Evolutionary conservation across 1,139 yeast species (phyloP), one percentile per base, ranked within the genome.

Genomic region (Kluyveromyces marxianus): DNA sequence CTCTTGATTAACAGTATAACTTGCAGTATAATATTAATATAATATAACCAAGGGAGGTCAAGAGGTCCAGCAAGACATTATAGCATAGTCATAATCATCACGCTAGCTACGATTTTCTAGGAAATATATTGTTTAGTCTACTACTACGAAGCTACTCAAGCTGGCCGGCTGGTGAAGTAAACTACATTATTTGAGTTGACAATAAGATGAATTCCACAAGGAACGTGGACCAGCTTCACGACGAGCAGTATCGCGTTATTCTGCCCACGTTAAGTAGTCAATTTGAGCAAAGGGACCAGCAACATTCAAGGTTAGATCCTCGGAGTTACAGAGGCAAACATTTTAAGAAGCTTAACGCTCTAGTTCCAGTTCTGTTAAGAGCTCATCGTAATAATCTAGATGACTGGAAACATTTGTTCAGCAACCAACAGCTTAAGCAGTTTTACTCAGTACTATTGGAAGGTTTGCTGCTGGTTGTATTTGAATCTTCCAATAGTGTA

Each of bases 381-480:
- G 29, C 35, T 14, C 38, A 33, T 28, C 14, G 29, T 25, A n/a
- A 26, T 7, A 26, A 26, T 7, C 25, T 10, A 10, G 6, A 31
- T 21, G 33, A 34, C 4, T 29, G 33, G 32, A 30, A 40, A 31
- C 21, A 14, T 25, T 42, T 44, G 42, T 45, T 46, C 10, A 37
- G 41, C 26, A 49, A 49, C 34, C 32, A 37, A 24, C 46, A 43
- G 32, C 29, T 52, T 10, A 36, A 50, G 34, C 42, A 46, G 27
- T 33, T 41, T 14, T 53, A 52, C 41, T 44, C 41, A 3, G 41
- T 44, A 10, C 40, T 52, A 21, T 39, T 53, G 33, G 44, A 37
- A 25, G 50, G 50, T 24, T 44, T 49, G 3, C 35, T 45, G n/a
- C 45, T 42, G 36, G 43, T 51, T 28, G 39, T 52, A 5, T 53